These are phyloP conservation scores for Phytophthora citricola DNA, from an alignment of 352 stramenopile species.

Conservation along the genomic window DNA sequence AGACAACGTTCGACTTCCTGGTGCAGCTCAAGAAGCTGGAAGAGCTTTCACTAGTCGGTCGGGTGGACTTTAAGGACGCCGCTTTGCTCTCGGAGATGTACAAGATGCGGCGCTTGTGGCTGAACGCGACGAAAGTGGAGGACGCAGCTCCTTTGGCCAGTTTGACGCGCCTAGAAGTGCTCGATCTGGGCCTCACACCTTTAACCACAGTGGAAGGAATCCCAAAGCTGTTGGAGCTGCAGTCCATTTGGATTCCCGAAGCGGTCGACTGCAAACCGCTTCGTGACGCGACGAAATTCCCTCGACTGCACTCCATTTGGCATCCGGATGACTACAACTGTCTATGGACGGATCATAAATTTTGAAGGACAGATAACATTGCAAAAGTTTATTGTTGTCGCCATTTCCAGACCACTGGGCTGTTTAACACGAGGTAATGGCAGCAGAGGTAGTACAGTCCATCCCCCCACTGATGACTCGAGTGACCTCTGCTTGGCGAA, in stretches of 20 bases:
- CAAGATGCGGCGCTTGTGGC: conserved; percentile 50
- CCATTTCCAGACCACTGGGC: not conserved
- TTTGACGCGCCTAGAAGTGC: conserved; percentile 45
- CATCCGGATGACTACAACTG: conserved; percentile 73
- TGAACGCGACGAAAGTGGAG: conserved; percentile 64
- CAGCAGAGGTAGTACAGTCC: conserved; percentile 5
- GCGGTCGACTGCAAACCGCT: conserved; percentile 48
- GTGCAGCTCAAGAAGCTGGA: conserved; percentile 41
- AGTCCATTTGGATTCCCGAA: conserved; percentile 60
- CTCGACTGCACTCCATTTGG: conserved; percentile 57
- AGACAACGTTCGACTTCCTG: conserved; percentile 59
- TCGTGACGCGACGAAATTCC: conserved; percentile 51
- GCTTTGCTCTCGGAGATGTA: conserved; percentile 41
- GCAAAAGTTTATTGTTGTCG: not conserved
- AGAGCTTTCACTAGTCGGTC: conserved; percentile 57
- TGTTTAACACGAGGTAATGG: conserved; percentile 10
- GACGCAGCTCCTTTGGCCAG: conserved; percentile 38
- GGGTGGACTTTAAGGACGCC: conserved; percentile 69
- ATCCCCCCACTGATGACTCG: conserved; percentile 7
- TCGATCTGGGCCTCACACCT: conserved; percentile 63
- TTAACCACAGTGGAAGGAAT: conserved; percentile 49
- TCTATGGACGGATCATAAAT: conserved; percentile 64
- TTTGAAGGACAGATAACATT: conserved; percentile 26
- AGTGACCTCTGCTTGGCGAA: conserved; percentile 4
- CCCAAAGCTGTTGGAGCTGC: conserved; percentile 37